These are phyloP conservation scores for Phaeotremella fagi DNA, from an alignment of 768 basidiomycete species.

Conservation along the genomic window DNA sequence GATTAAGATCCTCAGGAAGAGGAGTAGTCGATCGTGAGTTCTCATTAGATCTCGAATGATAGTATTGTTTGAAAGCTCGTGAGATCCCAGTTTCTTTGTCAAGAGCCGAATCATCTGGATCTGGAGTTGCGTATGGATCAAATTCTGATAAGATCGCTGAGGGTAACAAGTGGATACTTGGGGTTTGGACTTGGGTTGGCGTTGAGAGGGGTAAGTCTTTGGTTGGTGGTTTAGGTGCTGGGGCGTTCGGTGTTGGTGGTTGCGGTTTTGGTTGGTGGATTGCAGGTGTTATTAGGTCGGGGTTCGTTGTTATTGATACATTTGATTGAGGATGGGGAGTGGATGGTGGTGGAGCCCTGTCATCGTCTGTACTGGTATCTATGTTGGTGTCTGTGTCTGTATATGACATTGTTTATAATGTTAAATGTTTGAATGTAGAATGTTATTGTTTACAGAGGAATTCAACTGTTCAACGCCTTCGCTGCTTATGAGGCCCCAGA, in stretches of 20 bases:
- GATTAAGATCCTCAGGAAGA: not conserved
- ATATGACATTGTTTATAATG: not conserved
- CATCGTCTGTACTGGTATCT: not conserved
- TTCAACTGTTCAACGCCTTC: no score
- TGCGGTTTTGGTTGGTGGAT: not conserved
- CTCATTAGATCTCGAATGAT: not conserved
- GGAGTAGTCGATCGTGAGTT: not conserved
- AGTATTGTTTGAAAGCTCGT: not conserved
- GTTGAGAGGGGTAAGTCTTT: slow-evolving; percentile 17
- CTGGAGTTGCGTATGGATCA: slow-evolving; percentile 26
- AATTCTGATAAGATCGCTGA: slow-evolving; percentile 26
- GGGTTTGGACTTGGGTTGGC: slow-evolving; percentile 13
- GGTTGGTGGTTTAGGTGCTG: slow-evolving; percentile 12
- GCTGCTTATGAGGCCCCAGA: no score
- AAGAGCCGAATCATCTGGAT: slow-evolving; percentile 3
- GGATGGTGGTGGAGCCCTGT: no score
- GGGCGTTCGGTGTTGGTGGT: slow-evolving; percentile 9
- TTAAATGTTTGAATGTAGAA: no score
- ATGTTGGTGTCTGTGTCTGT: not conserved
- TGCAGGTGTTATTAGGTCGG: slow-evolving; percentile 5
- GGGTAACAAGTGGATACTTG: slow-evolving; percentile 1
- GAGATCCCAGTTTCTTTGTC: not conserved
- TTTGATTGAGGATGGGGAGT: no score
- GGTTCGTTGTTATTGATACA: not conserved
- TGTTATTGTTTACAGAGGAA: no score